Percentiles rank a stretch among this genome's conserved stretches.
Evolutionary conservation across 1,139 yeast species (phyloP).

Genomic region (Nadsonia starkeyi-henricii): DNA sequence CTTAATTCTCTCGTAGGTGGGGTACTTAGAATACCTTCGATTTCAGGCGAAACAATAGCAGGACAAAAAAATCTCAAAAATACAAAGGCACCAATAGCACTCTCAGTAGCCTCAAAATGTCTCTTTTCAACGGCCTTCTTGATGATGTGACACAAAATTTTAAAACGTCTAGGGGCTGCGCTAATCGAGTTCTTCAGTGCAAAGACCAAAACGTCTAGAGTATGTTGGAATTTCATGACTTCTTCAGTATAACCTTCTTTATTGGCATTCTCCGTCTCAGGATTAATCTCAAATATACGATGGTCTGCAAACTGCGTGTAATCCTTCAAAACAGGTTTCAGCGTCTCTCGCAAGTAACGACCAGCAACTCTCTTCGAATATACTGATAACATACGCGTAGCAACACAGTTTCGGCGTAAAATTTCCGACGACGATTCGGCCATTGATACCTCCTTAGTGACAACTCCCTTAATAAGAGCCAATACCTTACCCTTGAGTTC

Average conservation of each 20-base stretch:
- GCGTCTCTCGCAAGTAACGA: constrained; percentile 38
- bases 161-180: constrained; percentile 47
- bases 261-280: constrained; percentile 25
- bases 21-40: constrained; percentile 26
- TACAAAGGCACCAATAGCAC: constrained; percentile 72
- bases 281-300: constrained; percentile 47
- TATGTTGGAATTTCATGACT: constrained; percentile 39
- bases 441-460: constrained; percentile 46
- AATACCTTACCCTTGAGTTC: constrained; percentile 42
- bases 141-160: constrained; percentile 50
- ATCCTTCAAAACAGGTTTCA: constrained; percentile 36
- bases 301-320: constrained; percentile 29
- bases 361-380: constrained; percentile 56
- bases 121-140: constrained; percentile 39
- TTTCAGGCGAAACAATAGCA: constrained; percentile 71
- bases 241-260: constrained; percentile 31
- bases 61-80: constrained; percentile 76
- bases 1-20: constrained; percentile 32
- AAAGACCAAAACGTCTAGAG: constrained; percentile 41
- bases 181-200: constrained; percentile 39
- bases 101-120: constrained; percentile 40
- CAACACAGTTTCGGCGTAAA: constrained; percentile 67
- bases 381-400: constrained; percentile 61
- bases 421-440: constrained; percentile 57
- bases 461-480: constrained; percentile 39